phyloP scores from a whole-genome alignment of 345 rosid species.

The Melaleuca quinquenervia region DNA sequence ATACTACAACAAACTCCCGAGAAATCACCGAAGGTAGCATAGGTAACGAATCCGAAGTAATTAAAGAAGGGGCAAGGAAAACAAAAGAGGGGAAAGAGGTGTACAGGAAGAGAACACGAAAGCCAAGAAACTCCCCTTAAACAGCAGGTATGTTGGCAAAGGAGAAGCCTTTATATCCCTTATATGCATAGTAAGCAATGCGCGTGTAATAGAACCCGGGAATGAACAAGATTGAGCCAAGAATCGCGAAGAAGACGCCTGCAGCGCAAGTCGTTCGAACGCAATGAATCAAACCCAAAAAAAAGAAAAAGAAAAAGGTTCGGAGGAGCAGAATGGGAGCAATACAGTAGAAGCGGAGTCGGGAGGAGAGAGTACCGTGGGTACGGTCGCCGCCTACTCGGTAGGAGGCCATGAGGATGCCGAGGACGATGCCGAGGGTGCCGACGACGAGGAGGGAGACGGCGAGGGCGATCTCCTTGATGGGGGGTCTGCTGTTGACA shows the following conservation, averaged over 20 bases:
- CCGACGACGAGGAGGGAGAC: constrained; percentile 84
- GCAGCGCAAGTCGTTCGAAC: not conserved
- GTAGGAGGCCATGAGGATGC: constrained; percentile 63
- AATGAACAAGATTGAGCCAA: constrained; percentile 77
- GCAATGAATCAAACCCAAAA: not conserved
- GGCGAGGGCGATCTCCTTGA: constrained; percentile 91
- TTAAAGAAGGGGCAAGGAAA: not conserved
- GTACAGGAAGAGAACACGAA: constrained; percentile 5
- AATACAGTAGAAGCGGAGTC: not conserved
- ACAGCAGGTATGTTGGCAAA: constrained; percentile 89
- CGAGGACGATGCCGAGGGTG: constrained; percentile 55
- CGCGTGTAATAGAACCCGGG: constrained; percentile 93
- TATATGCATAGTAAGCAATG: constrained; percentile 90
- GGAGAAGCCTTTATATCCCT: constrained; percentile 96
- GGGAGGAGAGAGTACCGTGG: constrained; percentile 40
- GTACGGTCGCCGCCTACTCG: constrained; percentile 83
- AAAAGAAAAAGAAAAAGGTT: not conserved
- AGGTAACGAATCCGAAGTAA: not conserved
- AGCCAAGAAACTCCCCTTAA: constrained; percentile 5
- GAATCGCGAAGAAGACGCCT: constrained; percentile 83
- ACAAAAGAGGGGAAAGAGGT: not conserved
- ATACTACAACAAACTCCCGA: not conserved
- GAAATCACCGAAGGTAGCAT: not conserved
- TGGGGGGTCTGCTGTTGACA: constrained; percentile 71
- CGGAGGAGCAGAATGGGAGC: constrained; percentile 13